These are phyloP conservation scores for Sarocladiaceae sp. DNA, from an alignment of 2,329 filamentous ascomycete species.

Conservation along the genomic window DNA sequence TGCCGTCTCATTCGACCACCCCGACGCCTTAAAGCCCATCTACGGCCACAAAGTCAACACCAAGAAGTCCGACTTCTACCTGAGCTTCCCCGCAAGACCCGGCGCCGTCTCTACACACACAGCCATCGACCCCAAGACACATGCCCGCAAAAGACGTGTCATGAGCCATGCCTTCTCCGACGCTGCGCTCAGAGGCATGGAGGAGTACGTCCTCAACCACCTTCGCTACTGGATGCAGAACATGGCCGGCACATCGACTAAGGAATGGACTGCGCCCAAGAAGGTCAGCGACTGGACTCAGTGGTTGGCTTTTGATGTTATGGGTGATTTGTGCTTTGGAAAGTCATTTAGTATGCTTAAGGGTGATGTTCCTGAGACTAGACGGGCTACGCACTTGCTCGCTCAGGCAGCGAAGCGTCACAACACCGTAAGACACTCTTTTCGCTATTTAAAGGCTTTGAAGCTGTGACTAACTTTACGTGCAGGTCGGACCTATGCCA, in stretches of 20 bases:
- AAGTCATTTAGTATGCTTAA: conserved; percentile 60
- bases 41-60: conserved; percentile 62
- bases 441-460: no score
- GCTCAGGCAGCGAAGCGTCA: conserved; percentile 65
- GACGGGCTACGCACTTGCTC: conserved; percentile 64
- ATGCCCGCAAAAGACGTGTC: conserved; percentile 68
- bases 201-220: conserved; percentile 63
- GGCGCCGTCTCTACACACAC: conserved; percentile 70
- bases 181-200: conserved; percentile 61
- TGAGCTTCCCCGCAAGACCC: conserved; percentile 69
- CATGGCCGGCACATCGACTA: conserved; percentile 33
- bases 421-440: conserved; percentile 54
- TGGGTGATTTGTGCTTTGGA: conserved; percentile 57
- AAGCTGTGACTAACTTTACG: background rate
- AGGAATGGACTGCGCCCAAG: conserved; percentile 54
- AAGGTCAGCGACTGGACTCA: conserved; percentile 63
- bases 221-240: conserved; percentile 54
- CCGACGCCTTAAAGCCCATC: conserved; percentile 61
- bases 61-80: conserved; percentile 68
- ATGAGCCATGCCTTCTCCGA: conserved; percentile 70
- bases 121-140: conserved; percentile 61
- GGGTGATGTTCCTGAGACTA: no score
- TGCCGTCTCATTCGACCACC: conserved; percentile 72
- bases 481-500: conserved; percentile 70
- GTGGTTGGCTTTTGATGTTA: conserved; percentile 59